Evolutionary conservation across 78 protist species (phyloP).

Genomic region (Planoprotostelium fungivorum): DNA sequence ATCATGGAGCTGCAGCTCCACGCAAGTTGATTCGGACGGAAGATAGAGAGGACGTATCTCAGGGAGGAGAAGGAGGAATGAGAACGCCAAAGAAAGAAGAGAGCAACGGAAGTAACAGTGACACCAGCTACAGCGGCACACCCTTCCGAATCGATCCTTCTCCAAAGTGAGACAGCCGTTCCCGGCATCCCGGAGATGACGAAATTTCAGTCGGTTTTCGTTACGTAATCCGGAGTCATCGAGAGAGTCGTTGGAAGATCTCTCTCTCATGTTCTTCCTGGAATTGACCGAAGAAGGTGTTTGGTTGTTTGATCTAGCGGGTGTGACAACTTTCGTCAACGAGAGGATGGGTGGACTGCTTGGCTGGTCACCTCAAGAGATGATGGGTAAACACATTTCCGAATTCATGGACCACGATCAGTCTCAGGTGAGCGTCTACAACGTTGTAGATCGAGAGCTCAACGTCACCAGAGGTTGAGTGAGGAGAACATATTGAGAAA

Average conservation of each 20-base stretch:
- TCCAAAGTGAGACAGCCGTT: too few relatives aligned
- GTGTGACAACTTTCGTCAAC: background rate
- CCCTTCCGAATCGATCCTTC: too few relatives aligned
- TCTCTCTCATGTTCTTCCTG: background rate
- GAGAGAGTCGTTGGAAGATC: background rate
- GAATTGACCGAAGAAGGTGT: background rate
- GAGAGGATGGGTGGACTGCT: background rate
- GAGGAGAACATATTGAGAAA: background rate
- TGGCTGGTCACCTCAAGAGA: background rate
- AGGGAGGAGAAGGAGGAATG: too few relatives aligned
- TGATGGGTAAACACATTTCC: background rate
- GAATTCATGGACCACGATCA: background rate
- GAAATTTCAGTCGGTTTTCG: too few relatives aligned
- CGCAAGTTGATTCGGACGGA: too few relatives aligned
- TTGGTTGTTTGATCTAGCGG: background rate
- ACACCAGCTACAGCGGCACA: too few relatives aligned
- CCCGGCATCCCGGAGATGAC: too few relatives aligned
- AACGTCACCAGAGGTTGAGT: too few relatives aligned
- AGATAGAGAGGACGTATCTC: too few relatives aligned
- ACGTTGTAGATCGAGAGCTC: background rate
- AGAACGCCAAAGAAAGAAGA: too few relatives aligned
- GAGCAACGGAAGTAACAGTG: too few relatives aligned
- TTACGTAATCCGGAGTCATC: background rate
- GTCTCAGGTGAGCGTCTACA: background rate
- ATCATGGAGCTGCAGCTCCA: too few relatives aligned